These are phyloP conservation scores for Akanthomyces dipterigenus DNA, from an alignment of 2,329 filamentous ascomycete species.

Conservation along the genomic window DNA sequence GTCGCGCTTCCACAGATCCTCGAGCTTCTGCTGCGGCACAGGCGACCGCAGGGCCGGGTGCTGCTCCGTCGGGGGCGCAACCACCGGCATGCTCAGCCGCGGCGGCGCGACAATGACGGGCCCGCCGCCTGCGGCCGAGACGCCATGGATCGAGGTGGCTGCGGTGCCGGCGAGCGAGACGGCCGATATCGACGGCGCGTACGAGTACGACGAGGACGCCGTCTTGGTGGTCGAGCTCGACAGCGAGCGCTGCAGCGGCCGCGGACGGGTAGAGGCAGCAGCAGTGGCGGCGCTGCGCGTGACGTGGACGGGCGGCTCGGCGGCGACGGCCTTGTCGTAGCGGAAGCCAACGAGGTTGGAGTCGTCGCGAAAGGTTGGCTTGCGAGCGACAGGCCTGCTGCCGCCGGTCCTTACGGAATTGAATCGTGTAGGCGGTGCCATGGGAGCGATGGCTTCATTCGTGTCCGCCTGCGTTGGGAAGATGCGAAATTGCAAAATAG, in stretches of 20 bases:
- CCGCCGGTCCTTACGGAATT: not conserved
- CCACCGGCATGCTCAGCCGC: constrained; percentile 19
- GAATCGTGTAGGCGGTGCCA: constrained; percentile 3
- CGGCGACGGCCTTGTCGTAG: constrained; percentile 55
- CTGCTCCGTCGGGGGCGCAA: constrained; percentile 42
- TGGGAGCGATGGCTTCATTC: not conserved
- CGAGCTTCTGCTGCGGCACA: constrained; percentile 20
- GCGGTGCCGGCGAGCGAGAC: constrained; percentile 12
- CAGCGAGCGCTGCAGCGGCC: constrained; percentile 11
- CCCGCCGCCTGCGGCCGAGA: constrained; percentile 6
- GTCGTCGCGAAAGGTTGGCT: constrained; percentile 38
- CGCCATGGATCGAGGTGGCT: not conserved
- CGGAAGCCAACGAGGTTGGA: constrained; percentile 46
- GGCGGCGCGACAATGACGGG: constrained; percentile 25
- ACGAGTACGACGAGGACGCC: constrained; percentile 20
- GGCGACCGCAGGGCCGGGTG: constrained; percentile 44
- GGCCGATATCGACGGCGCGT: constrained; percentile 11
- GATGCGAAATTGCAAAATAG: no score
- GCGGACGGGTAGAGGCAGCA: constrained; percentile 17
- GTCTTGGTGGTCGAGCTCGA: constrained; percentile 19
- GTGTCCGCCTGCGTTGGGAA: not conserved
- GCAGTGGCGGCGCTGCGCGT: constrained; percentile 23
- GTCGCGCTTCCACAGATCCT: constrained; percentile 44
- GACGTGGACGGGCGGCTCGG: constrained; percentile 50
- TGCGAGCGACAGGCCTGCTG: constrained; percentile 27